A percentile compares a stretch with the other conserved stretches of the same genome.
phyloP scores from a whole-genome alignment of 2,329 filamentous ascomycete species.

The Aspergillus tubingensis region DNA sequence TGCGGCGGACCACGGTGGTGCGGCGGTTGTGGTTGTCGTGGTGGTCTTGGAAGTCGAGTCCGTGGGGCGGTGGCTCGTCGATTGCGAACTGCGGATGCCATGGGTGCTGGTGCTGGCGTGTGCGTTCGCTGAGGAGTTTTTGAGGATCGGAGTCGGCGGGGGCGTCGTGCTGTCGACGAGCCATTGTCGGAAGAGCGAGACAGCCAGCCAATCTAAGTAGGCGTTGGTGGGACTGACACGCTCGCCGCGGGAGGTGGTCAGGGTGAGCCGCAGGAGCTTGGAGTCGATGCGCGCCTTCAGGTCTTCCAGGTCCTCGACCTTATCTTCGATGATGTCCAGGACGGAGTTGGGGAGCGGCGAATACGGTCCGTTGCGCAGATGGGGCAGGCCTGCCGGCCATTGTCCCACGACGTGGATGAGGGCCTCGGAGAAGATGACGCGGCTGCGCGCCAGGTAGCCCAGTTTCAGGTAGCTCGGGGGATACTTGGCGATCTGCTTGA shows the following conservation, averaged over 20 bases:
- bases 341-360: conserved; percentile 70
- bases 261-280: conserved; percentile 75
- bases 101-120: conserved; percentile 12
- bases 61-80: conserved; percentile 14
- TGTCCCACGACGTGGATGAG: conserved; percentile 92
- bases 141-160: conserved; percentile 56
- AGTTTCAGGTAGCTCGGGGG: conserved; percentile 89
- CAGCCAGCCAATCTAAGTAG: conserved; percentile 86
- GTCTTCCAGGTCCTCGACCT: conserved; percentile 88
- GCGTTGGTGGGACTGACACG: conserved; percentile 75
- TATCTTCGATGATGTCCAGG: conserved; percentile 88
- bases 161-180: conserved; percentile 85
- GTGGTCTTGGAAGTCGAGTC: conserved; percentile 19
- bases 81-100: conserved; percentile 13
- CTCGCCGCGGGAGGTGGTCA: conserved; percentile 78
- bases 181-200: conserved; percentile 89
- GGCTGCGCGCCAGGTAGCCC: conserved; percentile 80
- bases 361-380: conserved; percentile 61
- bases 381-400: conserved; percentile 80
- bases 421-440: conserved; percentile 82
- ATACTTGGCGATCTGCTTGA: conserved; percentile 97
- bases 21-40: conserved; percentile 19
- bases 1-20: conserved; percentile 50
- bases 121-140: conserved; percentile 30
- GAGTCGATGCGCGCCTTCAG: conserved; percentile 76